A percentile compares a stretch with the other conserved stretches of the same genome.
Conservation (phyloP, 148 eudicot species). For the Silene conica region DNA sequence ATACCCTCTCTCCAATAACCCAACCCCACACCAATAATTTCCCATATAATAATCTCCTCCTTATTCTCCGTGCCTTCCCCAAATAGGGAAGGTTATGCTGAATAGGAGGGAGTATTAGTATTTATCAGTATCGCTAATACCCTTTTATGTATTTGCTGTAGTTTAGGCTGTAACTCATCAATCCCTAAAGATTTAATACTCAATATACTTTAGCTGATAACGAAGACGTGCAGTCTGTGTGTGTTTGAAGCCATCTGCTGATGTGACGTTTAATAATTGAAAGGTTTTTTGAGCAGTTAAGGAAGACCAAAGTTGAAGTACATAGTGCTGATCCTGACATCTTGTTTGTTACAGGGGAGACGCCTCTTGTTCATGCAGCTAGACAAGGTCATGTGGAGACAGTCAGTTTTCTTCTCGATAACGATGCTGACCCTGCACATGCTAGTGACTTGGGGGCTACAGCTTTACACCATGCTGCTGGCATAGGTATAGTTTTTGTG, state of each 20-base stretch:
- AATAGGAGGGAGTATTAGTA: too few relatives aligned
- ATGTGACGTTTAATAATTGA: background rate
- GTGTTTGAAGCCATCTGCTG: background rate
- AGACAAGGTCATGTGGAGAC: conserved; percentile 76
- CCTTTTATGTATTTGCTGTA: too few relatives aligned
- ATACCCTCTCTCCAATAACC: too few relatives aligned
- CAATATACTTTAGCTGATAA: background rate
- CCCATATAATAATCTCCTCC: too few relatives aligned
- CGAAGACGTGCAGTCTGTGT: background rate
- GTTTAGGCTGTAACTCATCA: background rate
- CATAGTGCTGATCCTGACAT: background rate
- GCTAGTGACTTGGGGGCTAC: conserved; percentile 88
- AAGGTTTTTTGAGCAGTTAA: background rate
- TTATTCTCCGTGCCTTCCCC: too few relatives aligned
- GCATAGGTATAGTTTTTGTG: conserved; percentile 51
- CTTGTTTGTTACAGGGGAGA: conserved; percentile 56
- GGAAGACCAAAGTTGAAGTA: background rate
- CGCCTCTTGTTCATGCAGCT: conserved; percentile 90
- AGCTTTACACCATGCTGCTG: conserved; percentile 90
- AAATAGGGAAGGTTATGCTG: too few relatives aligned
- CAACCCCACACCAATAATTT: too few relatives aligned
- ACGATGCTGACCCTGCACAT: conserved; percentile 70
- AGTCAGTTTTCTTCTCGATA: conserved; percentile 70
- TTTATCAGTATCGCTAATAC: too few relatives aligned
- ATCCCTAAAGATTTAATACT: background rate